Evolutionary conservation across 1,139 yeast genomes (phyloP).

Genomic region (Yamadazyma siamensis): DNA sequence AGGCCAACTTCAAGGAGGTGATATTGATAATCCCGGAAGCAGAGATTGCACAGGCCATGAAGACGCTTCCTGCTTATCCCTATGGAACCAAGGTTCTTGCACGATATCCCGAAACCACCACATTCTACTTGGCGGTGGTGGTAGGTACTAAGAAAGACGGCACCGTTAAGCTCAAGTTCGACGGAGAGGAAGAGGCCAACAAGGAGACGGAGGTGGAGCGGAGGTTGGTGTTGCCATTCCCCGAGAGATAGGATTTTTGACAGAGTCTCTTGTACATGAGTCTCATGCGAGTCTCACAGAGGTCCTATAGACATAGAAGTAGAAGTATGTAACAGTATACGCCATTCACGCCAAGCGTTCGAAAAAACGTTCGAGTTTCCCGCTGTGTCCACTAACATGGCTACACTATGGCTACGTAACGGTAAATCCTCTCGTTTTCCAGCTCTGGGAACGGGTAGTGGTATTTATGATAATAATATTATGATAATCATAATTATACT

Average conservation of each 20-base stretch:
- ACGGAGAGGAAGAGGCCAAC: conserved; percentile 96
- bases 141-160: conserved; percentile 76
- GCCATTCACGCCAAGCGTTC: no score
- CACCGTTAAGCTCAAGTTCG: conserved; percentile 76
- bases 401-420: no score
- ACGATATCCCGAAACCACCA: conserved; percentile 95
- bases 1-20: conserved; percentile 77
- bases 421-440: no score
- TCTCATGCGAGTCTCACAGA: no score
- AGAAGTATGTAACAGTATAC: neutral
- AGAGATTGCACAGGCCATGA: conserved; percentile 15
- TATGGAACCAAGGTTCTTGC: conserved; percentile 84
- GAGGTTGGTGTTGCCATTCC: conserved; percentile 75
- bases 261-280: no score
- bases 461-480: no score
- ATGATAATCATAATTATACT: no score
- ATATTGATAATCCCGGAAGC: conserved; percentile 46
- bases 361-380: no score
- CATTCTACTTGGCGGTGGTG: conserved; percentile 93
- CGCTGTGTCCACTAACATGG: no score
- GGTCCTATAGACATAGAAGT: conserved; percentile 1
- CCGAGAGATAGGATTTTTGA: conserved; percentile 30
- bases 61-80: conserved; percentile 56
- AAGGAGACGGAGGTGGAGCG: conserved; percentile 94
- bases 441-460: no score